A percentile compares a stretch with the other conserved stretches of the same genome.
phyloP scores from a whole-genome alignment of 345 rosid genomes.

The Eucalyptus polyanthemos region DNA sequence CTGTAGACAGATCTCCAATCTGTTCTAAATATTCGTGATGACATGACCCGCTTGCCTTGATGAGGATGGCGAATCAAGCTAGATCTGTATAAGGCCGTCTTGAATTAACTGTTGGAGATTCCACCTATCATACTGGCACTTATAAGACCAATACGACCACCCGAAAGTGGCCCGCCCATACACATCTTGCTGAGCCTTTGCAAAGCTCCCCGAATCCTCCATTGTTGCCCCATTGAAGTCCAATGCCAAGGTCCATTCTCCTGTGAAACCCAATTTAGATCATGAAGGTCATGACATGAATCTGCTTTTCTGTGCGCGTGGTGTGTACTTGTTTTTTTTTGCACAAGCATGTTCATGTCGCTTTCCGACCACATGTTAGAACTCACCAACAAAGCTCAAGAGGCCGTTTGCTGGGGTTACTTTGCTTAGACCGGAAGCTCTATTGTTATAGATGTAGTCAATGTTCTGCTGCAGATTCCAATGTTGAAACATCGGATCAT shows the following conservation, averaged over 20 bases:
- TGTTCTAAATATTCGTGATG: neutral
- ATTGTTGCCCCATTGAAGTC: neutral
- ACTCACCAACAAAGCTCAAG: neutral
- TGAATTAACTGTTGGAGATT: neutral
- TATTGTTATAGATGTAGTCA: neutral
- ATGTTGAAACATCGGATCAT: neutral
- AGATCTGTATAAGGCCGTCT: neutral
- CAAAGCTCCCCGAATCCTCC: neutral
- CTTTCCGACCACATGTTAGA: neutral
- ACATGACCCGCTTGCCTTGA: neutral
- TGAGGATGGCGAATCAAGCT: neutral
- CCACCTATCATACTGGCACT: neutral
- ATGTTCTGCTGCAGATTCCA: neutral
- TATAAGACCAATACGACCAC: neutral
- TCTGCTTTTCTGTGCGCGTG: neutral
- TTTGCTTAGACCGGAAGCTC: neutral
- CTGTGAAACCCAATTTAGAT: neutral
- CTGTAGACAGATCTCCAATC: neutral
- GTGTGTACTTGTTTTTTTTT: neutral
- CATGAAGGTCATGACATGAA: neutral
- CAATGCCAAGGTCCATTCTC: neutral
- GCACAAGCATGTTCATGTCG: neutral
- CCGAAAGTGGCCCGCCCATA: neutral
- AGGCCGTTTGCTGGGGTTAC: neutral
- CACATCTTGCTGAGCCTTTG: neutral